phyloP scores from a whole-genome alignment of 2,329 filamentous ascomycete genomes.

The Lachnellula suecica region DNA sequence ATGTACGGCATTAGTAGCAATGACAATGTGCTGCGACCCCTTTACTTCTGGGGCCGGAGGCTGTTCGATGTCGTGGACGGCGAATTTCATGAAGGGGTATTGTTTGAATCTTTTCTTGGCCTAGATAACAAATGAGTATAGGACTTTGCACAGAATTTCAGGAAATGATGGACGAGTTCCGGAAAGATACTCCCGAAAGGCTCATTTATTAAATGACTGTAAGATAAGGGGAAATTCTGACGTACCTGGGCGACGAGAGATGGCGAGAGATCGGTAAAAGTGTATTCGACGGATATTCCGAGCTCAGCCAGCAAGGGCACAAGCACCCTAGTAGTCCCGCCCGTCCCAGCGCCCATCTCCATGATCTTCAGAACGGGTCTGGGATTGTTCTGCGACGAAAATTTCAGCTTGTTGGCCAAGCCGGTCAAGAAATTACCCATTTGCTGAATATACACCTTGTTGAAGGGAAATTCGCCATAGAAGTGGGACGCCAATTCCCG shows the following conservation, averaged over 20 bases:
- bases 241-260: neutral
- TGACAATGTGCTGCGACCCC: neutral
- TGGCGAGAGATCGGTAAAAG: neutral
- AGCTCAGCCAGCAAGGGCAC: neutral
- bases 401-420: neutral
- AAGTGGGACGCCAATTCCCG: neutral
- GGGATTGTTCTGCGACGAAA: neutral
- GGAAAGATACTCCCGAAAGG: too few relatives aligned
- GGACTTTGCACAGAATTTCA: too few relatives aligned
- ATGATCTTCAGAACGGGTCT: neutral
- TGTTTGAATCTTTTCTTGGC: neutral
- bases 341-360: neutral
- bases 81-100: neutral
- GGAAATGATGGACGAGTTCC: too few relatives aligned
- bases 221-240: too few relatives aligned
- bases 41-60: neutral
- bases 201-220: too few relatives aligned
- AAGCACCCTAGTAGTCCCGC: neutral
- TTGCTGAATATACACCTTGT: neutral
- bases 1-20: neutral
- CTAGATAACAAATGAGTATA: too few relatives aligned
- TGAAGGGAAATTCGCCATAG: neutral
- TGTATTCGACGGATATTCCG: neutral
- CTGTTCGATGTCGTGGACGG: neutral
- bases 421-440: neutral